Evolutionary conservation across 2,329 filamentous ascomycete genomes (phyloP).

Genomic region (Erysiphe pulchra): DNA sequence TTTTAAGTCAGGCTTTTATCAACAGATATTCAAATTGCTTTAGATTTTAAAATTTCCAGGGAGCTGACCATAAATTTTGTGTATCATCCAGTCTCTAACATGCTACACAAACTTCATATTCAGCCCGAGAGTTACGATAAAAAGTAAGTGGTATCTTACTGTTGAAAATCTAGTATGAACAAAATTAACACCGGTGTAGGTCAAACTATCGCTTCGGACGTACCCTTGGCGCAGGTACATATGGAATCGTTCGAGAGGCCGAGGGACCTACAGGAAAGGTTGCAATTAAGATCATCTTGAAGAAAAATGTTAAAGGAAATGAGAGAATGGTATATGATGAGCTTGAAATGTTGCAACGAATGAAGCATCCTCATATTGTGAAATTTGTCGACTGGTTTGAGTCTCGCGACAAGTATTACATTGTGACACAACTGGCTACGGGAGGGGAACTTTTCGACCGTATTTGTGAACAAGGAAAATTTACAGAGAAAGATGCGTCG

Average conservation of each 20-base stretch:
- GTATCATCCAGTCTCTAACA: conserved; percentile 39
- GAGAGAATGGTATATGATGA: conserved; percentile 98
- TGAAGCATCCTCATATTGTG: conserved; percentile 90
- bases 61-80: neutral
- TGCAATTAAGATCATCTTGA: conserved; percentile 95
- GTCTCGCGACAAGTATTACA: conserved; percentile 99
- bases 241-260: conserved; percentile 92
- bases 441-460: conserved; percentile 94
- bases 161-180: conserved; percentile 7
- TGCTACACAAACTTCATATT: conserved; percentile 88
- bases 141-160: conserved; percentile 48
- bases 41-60: neutral
- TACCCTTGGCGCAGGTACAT: conserved; percentile 87
- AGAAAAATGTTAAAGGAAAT: conserved; percentile 97
- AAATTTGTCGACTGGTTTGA: conserved; percentile 98
- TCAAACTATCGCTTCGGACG: conserved; percentile 76
- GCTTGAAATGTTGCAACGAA: conserved; percentile 69
- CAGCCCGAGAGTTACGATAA: conserved; percentile 98
- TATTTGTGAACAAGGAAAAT: conserved; percentile 93
- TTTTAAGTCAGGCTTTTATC: neutral
- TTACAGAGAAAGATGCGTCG: conserved; percentile 83
- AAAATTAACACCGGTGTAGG: conserved; percentile 19
- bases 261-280: conserved; percentile 67
- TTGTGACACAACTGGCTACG: conserved; percentile 85
- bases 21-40: neutral